Conservation (phyloP, 2,329 filamentous ascomycete genomes). For the Diaporthe sp. region DNA sequence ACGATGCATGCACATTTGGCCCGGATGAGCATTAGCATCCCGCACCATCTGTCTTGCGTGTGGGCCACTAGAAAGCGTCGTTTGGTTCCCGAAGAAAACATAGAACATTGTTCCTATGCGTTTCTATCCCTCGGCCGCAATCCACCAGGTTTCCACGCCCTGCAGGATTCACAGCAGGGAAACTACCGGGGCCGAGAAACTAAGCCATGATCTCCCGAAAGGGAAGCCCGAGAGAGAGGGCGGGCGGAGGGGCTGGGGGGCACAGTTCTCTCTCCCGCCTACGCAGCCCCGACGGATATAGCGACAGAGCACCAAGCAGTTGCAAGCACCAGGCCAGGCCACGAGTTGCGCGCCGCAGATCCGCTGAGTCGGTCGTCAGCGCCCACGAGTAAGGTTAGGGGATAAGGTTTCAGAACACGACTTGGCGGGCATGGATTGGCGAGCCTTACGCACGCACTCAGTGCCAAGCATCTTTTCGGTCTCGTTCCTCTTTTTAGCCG, state of each 20-base stretch:
- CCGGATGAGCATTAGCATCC: constrained; percentile 7
- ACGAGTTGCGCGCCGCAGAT: constrained; percentile 17
- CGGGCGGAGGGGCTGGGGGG: neutral
- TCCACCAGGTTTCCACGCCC: neutral
- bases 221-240: neutral
- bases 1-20: neutral
- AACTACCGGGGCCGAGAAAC: neutral
- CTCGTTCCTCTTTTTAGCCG: constrained; percentile 27
- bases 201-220: constrained; percentile 6
- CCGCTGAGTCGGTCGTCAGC: constrained; percentile 31
- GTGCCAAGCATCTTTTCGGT: neutral
- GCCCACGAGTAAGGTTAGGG: constrained; percentile 30
- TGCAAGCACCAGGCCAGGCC: neutral
- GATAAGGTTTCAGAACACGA: constrained; percentile 31
- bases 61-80: neutral
- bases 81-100: constrained; percentile 22
- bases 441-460: constrained; percentile 7
- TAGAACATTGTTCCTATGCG: constrained; percentile 33
- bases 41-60: neutral
- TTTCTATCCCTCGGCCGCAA: neutral
- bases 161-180: neutral
- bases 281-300: constrained; percentile 34
- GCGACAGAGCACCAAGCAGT: neutral
- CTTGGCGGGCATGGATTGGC: constrained; percentile 27
- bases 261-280: neutral